Base-by-base conservation (phyloP, 352 stramenopile species). In the Plasmopara muralis region DNA sequence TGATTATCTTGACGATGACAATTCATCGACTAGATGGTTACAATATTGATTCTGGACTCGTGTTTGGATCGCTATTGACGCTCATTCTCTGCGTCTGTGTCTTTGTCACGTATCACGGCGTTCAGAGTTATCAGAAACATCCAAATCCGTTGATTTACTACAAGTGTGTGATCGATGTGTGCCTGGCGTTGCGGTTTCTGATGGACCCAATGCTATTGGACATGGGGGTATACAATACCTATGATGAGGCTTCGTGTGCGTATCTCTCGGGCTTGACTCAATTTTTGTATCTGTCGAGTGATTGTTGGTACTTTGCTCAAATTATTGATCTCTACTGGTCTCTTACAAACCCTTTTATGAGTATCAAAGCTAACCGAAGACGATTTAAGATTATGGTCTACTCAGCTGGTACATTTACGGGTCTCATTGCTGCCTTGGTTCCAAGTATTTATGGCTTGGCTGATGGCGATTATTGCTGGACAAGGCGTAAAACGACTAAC, bases 341-440 rank as follows among this genome's bases (percentile, higher is more conserved):
- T 15, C 62, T 94, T 9, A 90, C 68, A 34, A 95, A 93, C 43
- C 85, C 85, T 13, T 95, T 95, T 50, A 89, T 82, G 46, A 92
- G 81, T 34, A 78, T 91, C 45, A 67, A 83, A 43, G 65, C 50
- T 2, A 86, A 94, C 53, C 68, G 75, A 9, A 55, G 50, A 31
- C 70, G 58, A 28, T 95, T 87, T 53, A 81, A 83, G 43, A 57
- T 78, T 5, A 61, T 68, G 9, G 77, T 91, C n/a, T 88, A 77
- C 53, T 42, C 55, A 0, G 53, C 70, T 42, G 67, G 65, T 13
- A 25, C 54, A 4, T 35, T 83, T 6, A 74, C 74, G 0, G 80
- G 66, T 0, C 31, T 87, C 28, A 60, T 79, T 13, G 67, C 64
- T 1, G 60, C 66, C 0, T 48, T 62, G n/a, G 58, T 84, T 1